Base-by-base conservation (phyloP, 495 filamentous ascomycete genomes). In the Annulohypoxylon maeteangense region DNA sequence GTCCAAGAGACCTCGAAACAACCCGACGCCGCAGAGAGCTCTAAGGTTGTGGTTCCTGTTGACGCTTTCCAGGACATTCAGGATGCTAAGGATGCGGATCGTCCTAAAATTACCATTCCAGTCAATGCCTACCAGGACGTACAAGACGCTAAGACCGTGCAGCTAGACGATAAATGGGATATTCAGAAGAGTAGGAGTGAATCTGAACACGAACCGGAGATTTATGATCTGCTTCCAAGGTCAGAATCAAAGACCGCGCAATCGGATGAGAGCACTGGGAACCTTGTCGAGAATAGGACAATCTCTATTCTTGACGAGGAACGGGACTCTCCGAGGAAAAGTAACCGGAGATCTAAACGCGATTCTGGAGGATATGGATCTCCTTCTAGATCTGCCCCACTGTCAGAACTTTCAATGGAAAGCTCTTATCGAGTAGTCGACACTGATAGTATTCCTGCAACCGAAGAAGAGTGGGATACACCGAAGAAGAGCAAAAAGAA, bases 21-120 rank as follows among this genome's bases (percentile, higher is more conserved):
- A 31, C 57, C 70, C 47, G 53, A 48, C 34, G 18, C n/a, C n/a
- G 8, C 58, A 48, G 74, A 72, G 50, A 57, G 48, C 42, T 65
- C 70, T 1, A 70, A 61, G 25, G 50, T 75, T 25, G 57, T 67
- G 22, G 50, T 76, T 18, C 75, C 76, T 18, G 55, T 77, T 44
- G 79, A 83, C 55, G 71, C 73, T 25, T 82, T 77, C 34, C 72
- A 74, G 56, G 70, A 77, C 51, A 23, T 78, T 2, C 54, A 65
- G 31, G 40, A 65, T n/a, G 50, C 65, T 27, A 54, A 70, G 29
- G 18, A 47, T 14, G 4, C n/a, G 25, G 60, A 64, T 36, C 40
- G 38, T 18, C 65, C 18, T 14, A 11, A 29, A 18, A 56, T 65
- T 32, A 71, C 67, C 22, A 62, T 79, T 16, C 74, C 76, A 25